Evolutionary conservation across 1,139 yeast genomes (phyloP), one percentile per base, ranked within the genome.

Genomic region (Suhomyces choctaworum): DNA sequence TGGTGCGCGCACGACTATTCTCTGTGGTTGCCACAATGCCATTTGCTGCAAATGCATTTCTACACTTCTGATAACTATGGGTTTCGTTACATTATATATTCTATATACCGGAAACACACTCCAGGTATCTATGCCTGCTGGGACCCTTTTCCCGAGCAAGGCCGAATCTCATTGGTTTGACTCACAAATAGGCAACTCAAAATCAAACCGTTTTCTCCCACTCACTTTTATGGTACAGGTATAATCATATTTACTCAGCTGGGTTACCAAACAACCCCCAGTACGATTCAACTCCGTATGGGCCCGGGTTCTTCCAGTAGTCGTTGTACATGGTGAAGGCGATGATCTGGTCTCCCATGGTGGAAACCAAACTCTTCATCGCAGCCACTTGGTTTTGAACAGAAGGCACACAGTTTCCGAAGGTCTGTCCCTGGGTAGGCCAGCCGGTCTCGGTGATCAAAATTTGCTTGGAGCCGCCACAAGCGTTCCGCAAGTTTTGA

Each of bases 381-480:
- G 90, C 89, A 37, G 76, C 59, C 25, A 65, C 49, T 63, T 82
- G 90, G 64, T 83, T 82, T 15, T 60, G 60, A 40, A 66, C 52
- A n/a, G 87, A 80, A 29, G 92, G 87, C 37, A 82, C 80, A 54
- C 88, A 84, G 43, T 62, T 69, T 58, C 88, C 88, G 53, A 67
- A 73, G 39, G 77, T 62, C 49, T 75, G 65, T 60, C 92, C 92
- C 52, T 73, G 59, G 31, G 83, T 76, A 54, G 94, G 94, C 92
- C 92, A 84, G 38, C 94, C 94, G 37, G 88, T 74, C 66, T 84
- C 94, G 33, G 85, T 77, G 51, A 83, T 78, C 50, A 81, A 62
- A 34, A 81, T 77, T 25, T 58, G 49, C 64, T 83, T 82, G 38
- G 62, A 51, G 51, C 76, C 73, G 51, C 78, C 78, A 71, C 92